Base-by-base conservation (phyloP, 2,329 filamentous ascomycete genomes). In the Verticillium alfalfae region DNA sequence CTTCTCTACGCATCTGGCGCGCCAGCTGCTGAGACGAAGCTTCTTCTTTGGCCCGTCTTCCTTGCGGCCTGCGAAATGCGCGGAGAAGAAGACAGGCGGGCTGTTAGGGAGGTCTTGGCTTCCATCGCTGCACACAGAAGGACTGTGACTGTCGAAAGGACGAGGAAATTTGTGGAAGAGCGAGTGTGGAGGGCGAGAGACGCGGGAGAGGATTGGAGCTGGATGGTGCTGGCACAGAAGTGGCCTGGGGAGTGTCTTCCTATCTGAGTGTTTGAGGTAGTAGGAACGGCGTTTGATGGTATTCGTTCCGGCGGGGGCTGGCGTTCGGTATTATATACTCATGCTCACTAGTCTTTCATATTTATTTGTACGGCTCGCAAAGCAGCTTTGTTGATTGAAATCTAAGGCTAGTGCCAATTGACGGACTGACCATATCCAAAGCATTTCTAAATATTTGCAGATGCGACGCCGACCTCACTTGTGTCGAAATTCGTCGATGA, bases 161-260 rank as follows among this genome's bases (percentile, higher is more conserved):
- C 70, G 37, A 66, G 62, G 34, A 45, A 38, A 6, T 73, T 73
- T 31, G 66, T 69, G 34, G 59, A 68, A 34, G 60, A 70, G 41
- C 62, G 68, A 57, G 69, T 73, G 12, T 73, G 70, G 71, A 58
- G 62, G 15, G 70, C 69, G 4, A 67, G 68, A 36, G 69, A 73
- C 57, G 59, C 55, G 2, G 68, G 67, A 0, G 39, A 56, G 13
- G 65, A 67, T 13, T 73, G 70, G 70, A 69, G 69, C 52, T 73
- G 71, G 71, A 72, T 71, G 70, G 45, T 64, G 26, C 34, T 72
- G 49, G 67, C 66, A 34, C 63, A 65, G 38, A 56, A 64, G 57
- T 71, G 67, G 59, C 69, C 71, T 0, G 67, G 66, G n/a, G 71
- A 72, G 56, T 69, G 67, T 60, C 60, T 73, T 26, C 71, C 71